These are phyloP conservation scores for Yamadazyma triangularis DNA, from an alignment of 1,139 yeast species.

Conservation along the genomic window DNA sequence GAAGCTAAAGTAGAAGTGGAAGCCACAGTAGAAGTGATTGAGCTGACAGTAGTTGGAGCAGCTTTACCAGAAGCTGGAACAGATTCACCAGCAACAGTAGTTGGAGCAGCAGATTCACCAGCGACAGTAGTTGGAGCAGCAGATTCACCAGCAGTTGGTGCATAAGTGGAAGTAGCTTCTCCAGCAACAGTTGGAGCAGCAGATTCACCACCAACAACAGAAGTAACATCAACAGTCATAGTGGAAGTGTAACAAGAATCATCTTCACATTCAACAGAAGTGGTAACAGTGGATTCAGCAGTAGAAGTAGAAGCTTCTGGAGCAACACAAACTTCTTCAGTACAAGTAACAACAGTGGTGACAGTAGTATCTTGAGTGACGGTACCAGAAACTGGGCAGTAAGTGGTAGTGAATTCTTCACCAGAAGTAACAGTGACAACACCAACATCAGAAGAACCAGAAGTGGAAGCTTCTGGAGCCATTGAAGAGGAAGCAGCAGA, in stretches of 20 bases:
- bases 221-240: slow-evolving; percentile 3
- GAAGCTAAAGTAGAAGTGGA: not conserved
- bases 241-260: too few species aligned
- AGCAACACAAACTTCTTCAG: not conserved
- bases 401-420: slow-evolving; percentile 17
- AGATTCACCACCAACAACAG: slow-evolving; percentile 1
- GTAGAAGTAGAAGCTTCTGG: not conserved
- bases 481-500: not conserved
- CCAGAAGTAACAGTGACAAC: slow-evolving; percentile 43
- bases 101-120: not conserved
- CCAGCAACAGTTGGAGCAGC: not conserved
- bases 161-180: too few species aligned
- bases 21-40: slow-evolving; percentile 1
- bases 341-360: not conserved
- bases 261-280: too few species aligned
- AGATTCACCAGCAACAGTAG: slow-evolving; percentile 1
- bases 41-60: not conserved
- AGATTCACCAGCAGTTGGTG: too few species aligned
- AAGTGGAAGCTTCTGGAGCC: slow-evolving; percentile 8
- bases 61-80: slow-evolving; percentile 1
- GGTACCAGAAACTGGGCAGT: not conserved
- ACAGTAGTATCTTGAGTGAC: not conserved
- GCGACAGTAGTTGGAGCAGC: not conserved
- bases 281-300: not conserved
- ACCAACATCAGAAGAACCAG: slow-evolving; percentile 14